A percentile compares a stretch with the other conserved stretches of the same genome.
phyloP scores from a whole-genome alignment of 495 filamentous ascomycete species.

The Glonium stellatum region DNA sequence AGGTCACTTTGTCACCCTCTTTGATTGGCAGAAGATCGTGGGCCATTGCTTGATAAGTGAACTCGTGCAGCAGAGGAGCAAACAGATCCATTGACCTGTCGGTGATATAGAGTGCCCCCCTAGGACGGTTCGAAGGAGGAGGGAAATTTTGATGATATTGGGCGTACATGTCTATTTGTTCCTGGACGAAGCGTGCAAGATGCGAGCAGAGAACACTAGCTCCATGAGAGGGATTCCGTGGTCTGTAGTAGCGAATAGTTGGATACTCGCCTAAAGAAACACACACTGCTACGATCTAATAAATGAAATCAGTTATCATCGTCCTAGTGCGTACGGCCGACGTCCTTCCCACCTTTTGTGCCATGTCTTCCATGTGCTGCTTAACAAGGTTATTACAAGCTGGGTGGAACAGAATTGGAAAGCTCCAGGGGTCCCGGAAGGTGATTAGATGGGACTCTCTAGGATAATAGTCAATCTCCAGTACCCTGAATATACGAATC shows the following conservation, averaged over 20 bases:
- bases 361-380: conserved; percentile 70
- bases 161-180: conserved; percentile 79
- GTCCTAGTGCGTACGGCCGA: not conserved
- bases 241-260: conserved; percentile 81
- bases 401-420: conserved; percentile 86
- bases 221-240: conserved; percentile 69
- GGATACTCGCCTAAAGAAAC: conserved; percentile 81
- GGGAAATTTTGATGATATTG: conserved; percentile 78
- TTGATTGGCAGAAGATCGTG: conserved; percentile 83
- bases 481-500: conserved; percentile 62
- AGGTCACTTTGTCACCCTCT: conserved; percentile 81
- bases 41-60: conserved; percentile 97
- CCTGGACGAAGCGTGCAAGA: conserved; percentile 85
- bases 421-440: conserved; percentile 90
- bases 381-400: conserved; percentile 76
- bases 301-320: not conserved
- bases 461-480: conserved; percentile 82
- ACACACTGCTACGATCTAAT: conserved; percentile 73
- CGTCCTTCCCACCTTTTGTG: conserved; percentile 64
- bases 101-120: conserved; percentile 75
- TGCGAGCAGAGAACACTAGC: conserved; percentile 79
- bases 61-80: conserved; percentile 85
- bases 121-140: conserved; percentile 67
- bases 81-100: conserved; percentile 89
- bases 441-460: conserved; percentile 86